phyloP scores from a whole-genome alignment of 2,329 filamentous ascomycete species.

The Dryadomyces quercivorus region DNA sequence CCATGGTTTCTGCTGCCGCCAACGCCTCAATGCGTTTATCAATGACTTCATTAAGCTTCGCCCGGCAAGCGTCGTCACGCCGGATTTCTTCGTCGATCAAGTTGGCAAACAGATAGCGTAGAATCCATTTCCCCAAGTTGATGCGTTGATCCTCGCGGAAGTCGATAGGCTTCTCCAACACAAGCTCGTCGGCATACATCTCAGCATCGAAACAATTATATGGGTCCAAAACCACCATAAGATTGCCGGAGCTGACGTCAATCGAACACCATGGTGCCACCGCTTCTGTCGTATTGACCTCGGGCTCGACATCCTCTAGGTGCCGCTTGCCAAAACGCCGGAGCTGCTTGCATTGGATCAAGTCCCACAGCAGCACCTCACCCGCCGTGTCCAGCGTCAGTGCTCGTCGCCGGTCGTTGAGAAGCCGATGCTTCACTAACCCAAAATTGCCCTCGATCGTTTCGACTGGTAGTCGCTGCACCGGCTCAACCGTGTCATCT shows the following conservation, averaged over 20 bases:
- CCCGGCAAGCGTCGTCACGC: conserved; percentile 64
- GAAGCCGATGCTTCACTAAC: conserved; percentile 79
- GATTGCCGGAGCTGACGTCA: conserved; percentile 80
- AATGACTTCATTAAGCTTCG: conserved; percentile 49
- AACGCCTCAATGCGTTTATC: conserved; percentile 41
- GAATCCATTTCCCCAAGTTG: conserved; percentile 91
- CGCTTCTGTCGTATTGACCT: conserved; percentile 77
- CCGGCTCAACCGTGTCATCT: conserved; percentile 41
- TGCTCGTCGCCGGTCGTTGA: conserved; percentile 83
- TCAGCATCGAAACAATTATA: conserved; percentile 97
- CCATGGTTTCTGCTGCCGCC: conserved; percentile 15
- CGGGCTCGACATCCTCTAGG: conserved; percentile 78
- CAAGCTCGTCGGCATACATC: conserved; percentile 85
- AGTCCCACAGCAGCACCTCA: conserved; percentile 89
- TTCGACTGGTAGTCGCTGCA: conserved; percentile 58
- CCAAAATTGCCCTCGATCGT: conserved; percentile 93
- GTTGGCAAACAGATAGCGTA: conserved; percentile 82
- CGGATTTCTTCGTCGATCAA: conserved; percentile 84
- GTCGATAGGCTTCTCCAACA: conserved; percentile 53
- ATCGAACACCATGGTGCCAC: conserved; percentile 95
- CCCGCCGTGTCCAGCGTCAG: conserved; percentile 90
- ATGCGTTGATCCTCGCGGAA: conserved; percentile 93
- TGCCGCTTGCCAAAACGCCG: conserved; percentile 90
- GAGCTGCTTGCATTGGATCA: conserved; percentile 78
- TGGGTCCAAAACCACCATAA: conserved; percentile 84